Evolutionary conservation across 371 early-diverging fungal genomes (phyloP).

Genomic region (Rhizopus sp.): DNA sequence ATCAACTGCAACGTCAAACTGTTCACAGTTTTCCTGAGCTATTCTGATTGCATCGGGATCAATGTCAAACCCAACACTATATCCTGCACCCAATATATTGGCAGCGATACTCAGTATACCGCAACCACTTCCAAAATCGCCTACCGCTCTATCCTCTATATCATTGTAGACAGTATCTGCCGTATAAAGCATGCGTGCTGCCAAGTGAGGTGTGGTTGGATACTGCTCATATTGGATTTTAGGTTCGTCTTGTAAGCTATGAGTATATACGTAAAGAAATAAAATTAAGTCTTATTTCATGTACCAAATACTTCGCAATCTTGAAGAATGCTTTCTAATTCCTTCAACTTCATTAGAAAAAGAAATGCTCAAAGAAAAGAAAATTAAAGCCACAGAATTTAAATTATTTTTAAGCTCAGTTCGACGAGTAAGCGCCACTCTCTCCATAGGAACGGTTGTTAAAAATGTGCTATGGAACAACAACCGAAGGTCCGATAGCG

Average conservation of each 20-base stretch:
- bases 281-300: slow-evolving; percentile 4
- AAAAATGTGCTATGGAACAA: too few relatives aligned
- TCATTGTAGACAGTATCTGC: slow-evolving; percentile 78
- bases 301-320: slow-evolving; percentile 72
- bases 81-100: slow-evolving; percentile 63
- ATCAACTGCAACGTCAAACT: slow-evolving; percentile 69
- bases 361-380: too few relatives aligned
- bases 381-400: background rate
- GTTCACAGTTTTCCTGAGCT: slow-evolving; percentile 68
- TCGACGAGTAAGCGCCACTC: background rate
- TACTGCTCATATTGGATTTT: slow-evolving; percentile 87
- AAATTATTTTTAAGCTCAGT: background rate
- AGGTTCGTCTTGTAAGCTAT: slow-evolving; percentile 53
- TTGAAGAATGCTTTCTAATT: slow-evolving; percentile 73
- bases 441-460: background rate
- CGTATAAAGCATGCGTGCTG: slow-evolving; percentile 81
- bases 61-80: slow-evolving; percentile 77
- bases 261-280: slow-evolving; percentile 4
- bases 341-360: slow-evolving; percentile 73
- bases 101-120: slow-evolving; percentile 74
- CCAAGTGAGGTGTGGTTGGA: slow-evolving; percentile 84
- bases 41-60: slow-evolving; percentile 80
- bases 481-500: too few relatives aligned
- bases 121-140: slow-evolving; percentile 86
- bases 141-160: slow-evolving; percentile 73